These are phyloP conservation scores for Exophiala sp. DNA, from an alignment of 2,329 filamentous ascomycete genomes.

Conservation along the genomic window DNA sequence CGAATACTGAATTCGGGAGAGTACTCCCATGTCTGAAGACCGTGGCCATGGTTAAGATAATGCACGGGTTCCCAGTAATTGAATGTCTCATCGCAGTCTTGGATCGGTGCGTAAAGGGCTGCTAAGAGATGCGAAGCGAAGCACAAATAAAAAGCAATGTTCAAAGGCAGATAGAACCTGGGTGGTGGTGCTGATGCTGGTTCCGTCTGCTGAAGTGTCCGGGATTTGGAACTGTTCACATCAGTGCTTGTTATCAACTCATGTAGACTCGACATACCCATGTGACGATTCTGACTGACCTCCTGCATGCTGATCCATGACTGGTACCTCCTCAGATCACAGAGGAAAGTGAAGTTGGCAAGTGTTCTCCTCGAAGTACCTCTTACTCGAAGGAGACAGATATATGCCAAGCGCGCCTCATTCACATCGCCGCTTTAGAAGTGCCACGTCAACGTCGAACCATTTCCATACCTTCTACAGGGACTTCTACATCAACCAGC, in stretches of 20 bases:
- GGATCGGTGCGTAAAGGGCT: constrained; percentile 81
- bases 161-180: constrained; percentile 65
- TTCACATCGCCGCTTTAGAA: no score
- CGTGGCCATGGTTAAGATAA: constrained; percentile 88
- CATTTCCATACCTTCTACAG: no score
- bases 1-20: constrained; percentile 91
- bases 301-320: background rate
- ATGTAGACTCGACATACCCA: background rate
- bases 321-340: no score
- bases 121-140: constrained; percentile 69
- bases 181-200: constrained; percentile 18
- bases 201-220: constrained; percentile 38
- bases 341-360: no score
- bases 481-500: no score
- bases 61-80: constrained; percentile 99
- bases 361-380: no score
- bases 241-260: background rate
- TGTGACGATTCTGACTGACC: no score
- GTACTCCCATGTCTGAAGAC: constrained; percentile 97
- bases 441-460: no score
- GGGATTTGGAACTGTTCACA: constrained; percentile 3
- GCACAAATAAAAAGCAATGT: constrained; percentile 77
- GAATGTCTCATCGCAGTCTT: constrained; percentile 98
- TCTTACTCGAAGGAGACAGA: no score
- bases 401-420: no score